Conservation (phyloP, 345 rosid species). For the Punica granatum region DNA sequence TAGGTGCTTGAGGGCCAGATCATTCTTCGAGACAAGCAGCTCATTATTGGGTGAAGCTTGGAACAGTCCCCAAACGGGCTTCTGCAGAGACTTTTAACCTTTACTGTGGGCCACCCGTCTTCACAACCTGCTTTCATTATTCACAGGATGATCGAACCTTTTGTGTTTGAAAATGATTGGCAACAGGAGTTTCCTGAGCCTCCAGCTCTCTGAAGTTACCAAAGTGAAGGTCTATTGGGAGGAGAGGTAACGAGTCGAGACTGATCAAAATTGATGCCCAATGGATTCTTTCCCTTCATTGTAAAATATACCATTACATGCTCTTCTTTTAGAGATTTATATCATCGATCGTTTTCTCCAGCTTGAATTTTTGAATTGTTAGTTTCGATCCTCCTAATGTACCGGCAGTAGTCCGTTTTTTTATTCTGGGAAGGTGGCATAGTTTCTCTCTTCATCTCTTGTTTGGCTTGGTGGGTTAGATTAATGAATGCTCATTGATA, state of each 20-base stretch:
- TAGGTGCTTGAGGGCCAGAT: background rate
- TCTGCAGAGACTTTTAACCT: background rate
- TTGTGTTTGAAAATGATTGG: background rate
- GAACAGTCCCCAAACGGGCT: background rate
- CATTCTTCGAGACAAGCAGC: background rate
- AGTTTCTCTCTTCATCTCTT: background rate
- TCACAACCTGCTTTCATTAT: background rate
- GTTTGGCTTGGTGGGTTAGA: background rate
- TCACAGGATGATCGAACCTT: background rate
- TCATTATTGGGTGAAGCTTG: background rate
- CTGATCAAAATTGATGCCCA: background rate
- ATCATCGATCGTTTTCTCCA: background rate
- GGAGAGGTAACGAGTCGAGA: background rate
- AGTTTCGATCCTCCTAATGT: background rate
- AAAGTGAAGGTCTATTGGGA: background rate
- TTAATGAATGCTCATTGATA: background rate
- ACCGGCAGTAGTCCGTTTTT: background rate
- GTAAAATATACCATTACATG: background rate
- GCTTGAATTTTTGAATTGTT: background rate
- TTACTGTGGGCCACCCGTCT: too few relatives aligned
- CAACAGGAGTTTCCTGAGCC: background rate
- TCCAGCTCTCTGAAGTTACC: background rate
- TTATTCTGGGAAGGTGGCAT: background rate
- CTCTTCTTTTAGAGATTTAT: background rate
- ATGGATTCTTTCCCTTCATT: conserved; percentile 1